A percentile compares a stretch with the other conserved stretches of the same genome.
Conservation (phyloP, 139 green algal species). For the Picochlorum sp. region DNA sequence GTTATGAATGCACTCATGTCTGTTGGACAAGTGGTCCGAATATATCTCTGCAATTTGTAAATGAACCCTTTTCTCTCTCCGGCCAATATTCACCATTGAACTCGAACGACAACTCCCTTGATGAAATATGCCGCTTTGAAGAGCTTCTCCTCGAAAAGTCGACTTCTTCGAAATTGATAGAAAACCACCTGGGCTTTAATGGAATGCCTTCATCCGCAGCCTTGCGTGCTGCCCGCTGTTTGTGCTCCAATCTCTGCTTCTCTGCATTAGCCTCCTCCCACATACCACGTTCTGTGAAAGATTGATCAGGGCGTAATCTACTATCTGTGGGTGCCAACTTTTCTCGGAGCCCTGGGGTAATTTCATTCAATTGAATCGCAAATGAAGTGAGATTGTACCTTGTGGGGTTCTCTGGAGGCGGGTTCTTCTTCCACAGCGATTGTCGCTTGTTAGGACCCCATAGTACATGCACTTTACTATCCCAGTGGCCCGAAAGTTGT, state of each 20-base stretch:
- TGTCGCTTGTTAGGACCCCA: slow-evolving; percentile 22
- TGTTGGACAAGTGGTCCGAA: slow-evolving; percentile 34
- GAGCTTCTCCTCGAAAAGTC: neutral
- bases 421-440: slow-evolving; percentile 47
- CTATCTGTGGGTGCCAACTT: slow-evolving; percentile 65
- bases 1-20: neutral
- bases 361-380: slow-evolving; percentile 78
- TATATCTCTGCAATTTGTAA: slow-evolving; percentile 55
- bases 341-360: slow-evolving; percentile 44
- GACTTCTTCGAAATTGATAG: neutral
- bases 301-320: slow-evolving; percentile 70
- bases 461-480: slow-evolving; percentile 36
- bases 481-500: slow-evolving; percentile 50
- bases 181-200: slow-evolving; percentile 57
- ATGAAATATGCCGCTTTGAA: neutral
- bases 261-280: slow-evolving; percentile 64
- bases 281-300: slow-evolving; percentile 43
- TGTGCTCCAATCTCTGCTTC: slow-evolving; percentile 81
- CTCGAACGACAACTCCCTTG: neutral
- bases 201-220: slow-evolving; percentile 53
- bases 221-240: slow-evolving; percentile 65
- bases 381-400: slow-evolving; percentile 66
- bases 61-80: slow-evolving; percentile 33
- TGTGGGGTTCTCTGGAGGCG: slow-evolving; percentile 40
- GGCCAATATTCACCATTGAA: slow-evolving; percentile 67